A percentile compares a stretch with the other conserved stretches of the same genome.
phyloP scores from a whole-genome alignment of 768 basidiomycete genomes.

The Phaeotremella fagi region DNA sequence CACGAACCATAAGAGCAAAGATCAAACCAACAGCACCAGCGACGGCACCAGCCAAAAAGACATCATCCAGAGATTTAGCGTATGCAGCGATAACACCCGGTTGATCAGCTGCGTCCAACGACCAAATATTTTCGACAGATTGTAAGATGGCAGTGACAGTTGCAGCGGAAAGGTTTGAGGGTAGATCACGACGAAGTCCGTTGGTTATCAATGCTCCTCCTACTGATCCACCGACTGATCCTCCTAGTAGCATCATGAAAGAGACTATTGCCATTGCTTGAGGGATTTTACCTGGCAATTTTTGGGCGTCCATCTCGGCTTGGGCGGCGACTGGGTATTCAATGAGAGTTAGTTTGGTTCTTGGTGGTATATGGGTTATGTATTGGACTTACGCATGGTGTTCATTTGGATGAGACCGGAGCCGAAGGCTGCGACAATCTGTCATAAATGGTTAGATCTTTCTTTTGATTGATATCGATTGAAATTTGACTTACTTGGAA shows the following conservation, averaged over 20 bases:
- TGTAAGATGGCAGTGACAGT: slow-evolving; percentile 1
- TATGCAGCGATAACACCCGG: slow-evolving; percentile 5
- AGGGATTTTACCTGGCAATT: slow-evolving; percentile 4
- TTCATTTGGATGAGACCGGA: slow-evolving; percentile 7
- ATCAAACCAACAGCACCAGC: slow-evolving; percentile 3
- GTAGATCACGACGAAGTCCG: slow-evolving; percentile 7
- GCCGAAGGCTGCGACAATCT: slow-evolving; percentile 7
- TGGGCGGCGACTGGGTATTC: slow-evolving; percentile 3
- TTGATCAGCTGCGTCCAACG: background rate
- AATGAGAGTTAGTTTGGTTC: background rate
- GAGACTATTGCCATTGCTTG: slow-evolving; percentile 10
- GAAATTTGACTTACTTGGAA: slow-evolving; percentile 9
- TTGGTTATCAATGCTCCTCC: slow-evolving; percentile 8
- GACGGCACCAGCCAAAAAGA: slow-evolving; percentile 4
- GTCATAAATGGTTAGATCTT: too few relatives aligned
- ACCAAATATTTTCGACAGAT: slow-evolving; percentile 10
- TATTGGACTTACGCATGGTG: slow-evolving; percentile 1
- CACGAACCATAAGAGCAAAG: slow-evolving; percentile 7
- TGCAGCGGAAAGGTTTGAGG: background rate
- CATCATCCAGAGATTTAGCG: slow-evolving; percentile 1
- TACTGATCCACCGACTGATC: slow-evolving; percentile 6
- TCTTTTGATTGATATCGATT: too few relatives aligned
- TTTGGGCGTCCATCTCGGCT: slow-evolving; percentile 1
- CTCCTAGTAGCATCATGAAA: slow-evolving; percentile 6
- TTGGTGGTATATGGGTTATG: background rate